Conservation (phyloP, 2,329 filamentous ascomycete species). For the Colletotrichum horii region DNA sequence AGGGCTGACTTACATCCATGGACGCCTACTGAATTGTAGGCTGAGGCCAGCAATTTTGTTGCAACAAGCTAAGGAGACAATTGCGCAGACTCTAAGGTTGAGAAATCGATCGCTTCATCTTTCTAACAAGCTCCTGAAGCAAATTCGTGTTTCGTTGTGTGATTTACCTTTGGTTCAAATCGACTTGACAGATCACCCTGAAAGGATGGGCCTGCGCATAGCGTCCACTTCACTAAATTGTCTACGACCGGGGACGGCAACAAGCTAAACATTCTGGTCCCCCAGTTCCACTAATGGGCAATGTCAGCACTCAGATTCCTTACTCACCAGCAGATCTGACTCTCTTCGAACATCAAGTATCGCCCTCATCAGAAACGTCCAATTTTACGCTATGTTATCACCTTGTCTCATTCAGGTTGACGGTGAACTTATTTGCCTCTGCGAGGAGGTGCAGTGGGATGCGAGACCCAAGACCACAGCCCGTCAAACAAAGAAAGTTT, state of each 20-base stretch:
- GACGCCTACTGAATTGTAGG: neutral
- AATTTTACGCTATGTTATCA: neutral
- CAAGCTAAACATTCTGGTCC: neutral
- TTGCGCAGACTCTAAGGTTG: neutral
- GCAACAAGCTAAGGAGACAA: neutral
- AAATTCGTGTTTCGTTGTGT: neutral
- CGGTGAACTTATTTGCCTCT: no score
- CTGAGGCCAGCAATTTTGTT: neutral
- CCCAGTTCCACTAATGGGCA: neutral
- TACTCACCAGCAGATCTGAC: neutral
- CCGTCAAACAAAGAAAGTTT: neutral
- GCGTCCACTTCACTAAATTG: neutral
- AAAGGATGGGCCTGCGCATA: no score
- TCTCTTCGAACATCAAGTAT: neutral
- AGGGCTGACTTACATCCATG: neutral
- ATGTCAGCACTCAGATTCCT: neutral
- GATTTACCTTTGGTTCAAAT: neutral
- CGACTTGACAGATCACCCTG: no score
- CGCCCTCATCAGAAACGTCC: rapidly evolving
- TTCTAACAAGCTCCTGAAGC: neutral
- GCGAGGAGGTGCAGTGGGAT: neutral
- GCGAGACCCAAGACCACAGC: neutral
- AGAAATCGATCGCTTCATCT: neutral
- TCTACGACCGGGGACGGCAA: rapidly evolving
- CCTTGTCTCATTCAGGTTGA: no score